A percentile compares a stretch with the other conserved stretches of the same genome.
Conservation (phyloP, 805 yeast genomes). For the Kuraishia capsulata region DNA sequence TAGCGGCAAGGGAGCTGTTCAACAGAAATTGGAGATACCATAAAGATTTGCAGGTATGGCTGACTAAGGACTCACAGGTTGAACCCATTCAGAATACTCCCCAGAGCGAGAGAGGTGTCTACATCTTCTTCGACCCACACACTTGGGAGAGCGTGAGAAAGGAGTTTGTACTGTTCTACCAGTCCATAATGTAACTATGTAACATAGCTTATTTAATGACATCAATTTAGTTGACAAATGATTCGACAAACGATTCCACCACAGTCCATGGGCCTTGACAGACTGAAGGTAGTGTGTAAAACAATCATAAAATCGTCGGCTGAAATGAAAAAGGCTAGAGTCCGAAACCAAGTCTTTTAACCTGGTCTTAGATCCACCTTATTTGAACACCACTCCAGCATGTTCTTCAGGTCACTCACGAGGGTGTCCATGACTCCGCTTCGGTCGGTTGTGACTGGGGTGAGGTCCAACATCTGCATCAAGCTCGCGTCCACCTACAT, state of each 20-base stretch:
- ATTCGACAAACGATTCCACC: too few species aligned
- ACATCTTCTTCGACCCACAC: conserved; percentile 90
- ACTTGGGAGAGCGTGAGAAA: conserved; percentile 90
- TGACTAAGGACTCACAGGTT: conserved; percentile 83
- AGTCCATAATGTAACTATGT: conserved; percentile 19
- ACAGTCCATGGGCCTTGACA: too few species aligned
- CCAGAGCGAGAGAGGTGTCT: conserved; percentile 82
- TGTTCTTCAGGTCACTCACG: background rate
- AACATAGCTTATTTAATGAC: background rate
- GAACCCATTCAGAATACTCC: conserved; percentile 84
- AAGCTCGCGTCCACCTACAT: background rate
- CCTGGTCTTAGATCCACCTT: too few species aligned
- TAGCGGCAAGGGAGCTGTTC: conserved; percentile 85
- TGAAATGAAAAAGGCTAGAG: too few species aligned
- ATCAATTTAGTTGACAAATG: too few species aligned
- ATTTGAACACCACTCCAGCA: too few species aligned
- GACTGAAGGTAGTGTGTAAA: too few species aligned
- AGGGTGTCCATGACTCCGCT: background rate
- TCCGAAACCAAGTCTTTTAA: too few species aligned
- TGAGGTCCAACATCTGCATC: background rate
- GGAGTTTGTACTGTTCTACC: conserved; percentile 47
- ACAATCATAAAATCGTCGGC: too few species aligned
- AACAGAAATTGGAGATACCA: conserved; percentile 96
- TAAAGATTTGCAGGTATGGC: conserved; percentile 92
- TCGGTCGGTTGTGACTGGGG: background rate